Conservation (phyloP, 2,329 filamentous ascomycete species). For the Nakataea oryzae region DNA sequence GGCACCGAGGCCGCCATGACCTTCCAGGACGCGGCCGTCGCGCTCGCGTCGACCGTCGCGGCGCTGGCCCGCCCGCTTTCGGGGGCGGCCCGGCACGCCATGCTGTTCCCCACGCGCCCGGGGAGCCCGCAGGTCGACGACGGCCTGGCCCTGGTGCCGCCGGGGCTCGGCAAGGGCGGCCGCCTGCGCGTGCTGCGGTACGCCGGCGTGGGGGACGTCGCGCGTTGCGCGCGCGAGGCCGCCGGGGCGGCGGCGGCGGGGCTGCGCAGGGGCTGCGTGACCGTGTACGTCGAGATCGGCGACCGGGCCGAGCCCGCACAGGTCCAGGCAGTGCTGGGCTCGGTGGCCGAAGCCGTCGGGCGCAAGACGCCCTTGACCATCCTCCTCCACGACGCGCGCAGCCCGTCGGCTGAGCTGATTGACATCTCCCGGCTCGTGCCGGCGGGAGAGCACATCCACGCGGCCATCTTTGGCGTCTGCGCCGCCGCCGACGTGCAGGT, state of each 20-base stretch:
- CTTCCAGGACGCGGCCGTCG: constrained; percentile 6
- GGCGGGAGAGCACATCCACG: background rate
- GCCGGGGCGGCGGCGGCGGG: background rate
- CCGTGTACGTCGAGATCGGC: background rate
- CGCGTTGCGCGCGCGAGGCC: background rate
- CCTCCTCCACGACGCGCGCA: constrained; percentile 6
- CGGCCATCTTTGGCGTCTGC: constrained; percentile 5
- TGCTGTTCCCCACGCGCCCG: constrained; percentile 2
- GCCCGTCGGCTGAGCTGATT: background rate
- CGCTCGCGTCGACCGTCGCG: constrained; percentile 6
- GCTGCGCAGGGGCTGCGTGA: background rate
- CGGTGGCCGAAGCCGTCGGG: background rate
- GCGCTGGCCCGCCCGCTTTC: constrained; percentile 4
- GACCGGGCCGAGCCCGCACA: background rate
- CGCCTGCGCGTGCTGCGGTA: background rate
- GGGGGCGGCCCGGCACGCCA: constrained; percentile 1
- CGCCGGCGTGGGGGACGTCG: background rate
- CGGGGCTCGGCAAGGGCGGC: background rate
- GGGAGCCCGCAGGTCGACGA: background rate
- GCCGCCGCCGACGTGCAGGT: constrained; percentile 4
- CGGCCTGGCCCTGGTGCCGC: background rate
- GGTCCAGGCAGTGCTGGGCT: background rate
- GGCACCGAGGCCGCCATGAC: constrained; percentile 6
- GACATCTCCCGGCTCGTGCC: background rate
- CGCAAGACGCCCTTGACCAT: constrained; percentile 4